Conservation (phyloP, 257 asterid species). For the Ilex aquifolium region DNA sequence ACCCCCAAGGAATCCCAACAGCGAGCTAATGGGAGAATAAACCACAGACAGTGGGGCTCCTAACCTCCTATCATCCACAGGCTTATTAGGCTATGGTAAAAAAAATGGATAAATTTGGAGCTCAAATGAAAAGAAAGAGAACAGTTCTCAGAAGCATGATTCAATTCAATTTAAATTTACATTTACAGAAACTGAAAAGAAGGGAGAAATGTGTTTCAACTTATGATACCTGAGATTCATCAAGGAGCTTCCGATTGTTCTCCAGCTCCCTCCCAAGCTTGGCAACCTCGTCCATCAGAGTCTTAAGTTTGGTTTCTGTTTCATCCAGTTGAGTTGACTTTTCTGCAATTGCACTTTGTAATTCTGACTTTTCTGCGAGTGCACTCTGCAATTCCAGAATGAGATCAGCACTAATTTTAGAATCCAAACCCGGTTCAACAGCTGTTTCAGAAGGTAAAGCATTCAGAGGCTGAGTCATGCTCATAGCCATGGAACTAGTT, state of each 20-base stretch:
- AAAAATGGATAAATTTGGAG: too few species aligned
- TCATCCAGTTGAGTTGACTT: constrained; percentile 55
- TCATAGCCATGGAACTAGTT: constrained; percentile 73
- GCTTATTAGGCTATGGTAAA: too few species aligned
- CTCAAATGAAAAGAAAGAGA: not conserved
- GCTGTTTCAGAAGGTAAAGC: constrained; percentile 31
- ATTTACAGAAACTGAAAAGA: not conserved
- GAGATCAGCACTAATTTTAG: constrained; percentile 32
- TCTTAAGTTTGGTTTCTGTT: constrained; percentile 54
- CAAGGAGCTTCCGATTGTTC: constrained; percentile 69
- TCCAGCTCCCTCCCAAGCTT: constrained; percentile 72
- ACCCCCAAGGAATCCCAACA: too few species aligned
- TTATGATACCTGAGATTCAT: constrained; percentile 88
- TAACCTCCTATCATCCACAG: too few species aligned
- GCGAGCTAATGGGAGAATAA: too few species aligned
- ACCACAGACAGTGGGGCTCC: too few species aligned
- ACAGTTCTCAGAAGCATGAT: not conserved
- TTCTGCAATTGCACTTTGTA: constrained; percentile 49
- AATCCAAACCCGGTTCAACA: constrained; percentile 34
- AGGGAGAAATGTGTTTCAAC: constrained; percentile 7
- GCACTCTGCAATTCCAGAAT: constrained; percentile 45
- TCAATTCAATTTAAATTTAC: not conserved
- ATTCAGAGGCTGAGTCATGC: constrained; percentile 55
- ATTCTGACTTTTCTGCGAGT: constrained; percentile 57
- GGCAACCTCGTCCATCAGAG: constrained; percentile 50